Conservation (phyloP, 768 basidiomycete genomes). For the Royoungia palumana region DNA sequence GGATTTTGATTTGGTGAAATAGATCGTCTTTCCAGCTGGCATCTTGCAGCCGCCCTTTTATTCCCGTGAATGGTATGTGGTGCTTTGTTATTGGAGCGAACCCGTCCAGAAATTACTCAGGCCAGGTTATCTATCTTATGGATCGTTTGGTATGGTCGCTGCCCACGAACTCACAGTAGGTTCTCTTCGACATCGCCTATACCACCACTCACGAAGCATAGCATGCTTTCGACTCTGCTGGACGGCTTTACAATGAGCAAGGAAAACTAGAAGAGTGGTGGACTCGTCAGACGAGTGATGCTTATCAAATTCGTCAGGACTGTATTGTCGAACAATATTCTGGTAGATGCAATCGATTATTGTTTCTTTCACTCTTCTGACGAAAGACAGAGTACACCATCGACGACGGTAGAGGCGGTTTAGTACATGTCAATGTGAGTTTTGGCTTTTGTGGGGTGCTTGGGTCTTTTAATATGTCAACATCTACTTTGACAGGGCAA, state of each 20-base stretch:
- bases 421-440: slow-evolving; percentile 80
- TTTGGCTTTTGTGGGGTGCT: not conserved
- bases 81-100: not conserved
- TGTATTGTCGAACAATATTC: slow-evolving; percentile 93
- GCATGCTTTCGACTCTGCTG: slow-evolving; percentile 91
- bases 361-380: not conserved
- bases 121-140: slow-evolving; percentile 89
- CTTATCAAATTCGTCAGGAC: slow-evolving; percentile 77
- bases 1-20: not conserved
- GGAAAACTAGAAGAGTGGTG: slow-evolving; percentile 92
- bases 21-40: slow-evolving; percentile 97
- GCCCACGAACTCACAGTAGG: slow-evolving; percentile 87
- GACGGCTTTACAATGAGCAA: slow-evolving; percentile 84
- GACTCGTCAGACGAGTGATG: slow-evolving; percentile 81
- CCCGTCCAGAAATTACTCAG: slow-evolving; percentile 36
- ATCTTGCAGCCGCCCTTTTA: slow-evolving; percentile 94
- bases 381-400: slow-evolving; percentile 64
- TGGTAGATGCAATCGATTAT: slow-evolving; percentile 42
- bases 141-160: slow-evolving; percentile 89
- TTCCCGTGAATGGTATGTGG: slow-evolving; percentile 62
- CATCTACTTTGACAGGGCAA: slow-evolving; percentile 52
- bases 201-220: slow-evolving; percentile 26
- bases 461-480: slow-evolving; percentile 1
- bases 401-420: slow-evolving; percentile 80
- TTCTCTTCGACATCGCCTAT: not conserved